Evolutionary conservation across 1,284 basidiomycete species (phyloP).

Genomic region (Moniliophthora roreri): DNA sequence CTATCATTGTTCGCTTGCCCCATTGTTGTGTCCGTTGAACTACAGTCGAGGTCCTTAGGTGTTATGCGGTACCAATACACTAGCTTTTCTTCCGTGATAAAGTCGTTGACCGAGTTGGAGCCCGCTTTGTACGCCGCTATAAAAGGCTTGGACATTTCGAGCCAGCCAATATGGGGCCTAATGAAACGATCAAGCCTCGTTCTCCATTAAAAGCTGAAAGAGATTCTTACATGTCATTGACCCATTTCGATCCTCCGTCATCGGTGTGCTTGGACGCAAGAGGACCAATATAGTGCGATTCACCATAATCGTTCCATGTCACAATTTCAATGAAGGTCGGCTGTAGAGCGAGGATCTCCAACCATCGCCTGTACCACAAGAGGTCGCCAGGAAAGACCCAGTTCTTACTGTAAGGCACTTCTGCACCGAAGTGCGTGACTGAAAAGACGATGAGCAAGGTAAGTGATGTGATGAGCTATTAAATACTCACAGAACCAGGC

Average conservation of each 20-base stretch:
- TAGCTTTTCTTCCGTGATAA: constrained; percentile 21
- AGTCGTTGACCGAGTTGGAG: constrained; percentile 14
- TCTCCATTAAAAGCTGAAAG: background rate
- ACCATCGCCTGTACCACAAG: constrained; percentile 31
- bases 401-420: constrained; percentile 26
- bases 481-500: background rate
- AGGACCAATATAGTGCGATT: constrained; percentile 24
- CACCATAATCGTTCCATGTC: constrained; percentile 29
- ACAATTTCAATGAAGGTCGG: constrained; percentile 43
- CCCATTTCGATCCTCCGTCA: constrained; percentile 19
- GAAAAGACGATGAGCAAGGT: constrained; percentile 8
- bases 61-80: constrained; percentile 26
- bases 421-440: constrained; percentile 34
- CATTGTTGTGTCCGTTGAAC: constrained; percentile 24
- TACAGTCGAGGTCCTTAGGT: constrained; percentile 20
- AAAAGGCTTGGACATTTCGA: constrained; percentile 25
- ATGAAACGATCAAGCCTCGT: background rate
- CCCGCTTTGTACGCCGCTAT: constrained; percentile 26
- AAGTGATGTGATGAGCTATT: background rate
- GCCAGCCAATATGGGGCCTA: constrained; percentile 23
- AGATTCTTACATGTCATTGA: constrained; percentile 4
- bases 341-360: constrained; percentile 28
- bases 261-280: constrained; percentile 22
- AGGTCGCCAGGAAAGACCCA: constrained; percentile 35
- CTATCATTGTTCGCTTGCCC: constrained; percentile 20